These are phyloP conservation scores for Dictyostelium purpureum DNA, from an alignment of 78 protist genomes.

Conservation along the genomic window DNA sequence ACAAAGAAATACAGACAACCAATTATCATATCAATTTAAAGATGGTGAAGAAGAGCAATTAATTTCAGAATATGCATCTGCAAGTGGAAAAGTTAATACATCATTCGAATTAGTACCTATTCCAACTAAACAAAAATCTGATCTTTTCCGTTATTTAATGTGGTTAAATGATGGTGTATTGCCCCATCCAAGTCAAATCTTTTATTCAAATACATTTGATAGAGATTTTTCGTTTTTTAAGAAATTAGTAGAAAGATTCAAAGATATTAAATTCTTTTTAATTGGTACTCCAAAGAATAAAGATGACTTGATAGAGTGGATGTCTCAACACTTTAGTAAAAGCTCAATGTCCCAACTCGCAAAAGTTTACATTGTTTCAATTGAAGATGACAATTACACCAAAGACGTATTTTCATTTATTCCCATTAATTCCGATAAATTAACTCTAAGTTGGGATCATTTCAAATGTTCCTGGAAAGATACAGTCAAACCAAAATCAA, in stretches of 20 bases:
- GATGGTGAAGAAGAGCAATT: too few species aligned
- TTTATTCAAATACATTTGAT: slow-evolving; percentile 21
- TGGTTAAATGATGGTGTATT: slow-evolving; percentile 11
- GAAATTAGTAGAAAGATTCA: neutral
- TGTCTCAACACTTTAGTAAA: slow-evolving; percentile 19
- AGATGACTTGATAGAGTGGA: slow-evolving; percentile 12
- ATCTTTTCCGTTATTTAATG: neutral
- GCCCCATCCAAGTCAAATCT: slow-evolving; percentile 55
- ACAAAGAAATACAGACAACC: too few species aligned
- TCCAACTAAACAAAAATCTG: neutral
- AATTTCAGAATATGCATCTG: too few species aligned
- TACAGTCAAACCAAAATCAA: neutral
- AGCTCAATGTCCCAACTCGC: neutral
- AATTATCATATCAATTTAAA: too few species aligned
- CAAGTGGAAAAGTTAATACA: too few species aligned
- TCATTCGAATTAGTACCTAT: neutral
- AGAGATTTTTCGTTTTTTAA: slow-evolving; percentile 24
- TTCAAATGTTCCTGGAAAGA: slow-evolving; percentile 1
- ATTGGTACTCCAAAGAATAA: slow-evolving; percentile 44
- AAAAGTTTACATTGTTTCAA: slow-evolving; percentile 20
- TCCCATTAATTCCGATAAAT: neutral
- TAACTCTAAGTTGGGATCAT: neutral
- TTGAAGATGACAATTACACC: neutral
- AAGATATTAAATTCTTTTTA: slow-evolving; percentile 8
- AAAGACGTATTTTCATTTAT: slow-evolving; percentile 11